These are phyloP conservation scores for Prunus yedoensis DNA, from an alignment of 331 rosid genomes.

Conservation along the genomic window DNA sequence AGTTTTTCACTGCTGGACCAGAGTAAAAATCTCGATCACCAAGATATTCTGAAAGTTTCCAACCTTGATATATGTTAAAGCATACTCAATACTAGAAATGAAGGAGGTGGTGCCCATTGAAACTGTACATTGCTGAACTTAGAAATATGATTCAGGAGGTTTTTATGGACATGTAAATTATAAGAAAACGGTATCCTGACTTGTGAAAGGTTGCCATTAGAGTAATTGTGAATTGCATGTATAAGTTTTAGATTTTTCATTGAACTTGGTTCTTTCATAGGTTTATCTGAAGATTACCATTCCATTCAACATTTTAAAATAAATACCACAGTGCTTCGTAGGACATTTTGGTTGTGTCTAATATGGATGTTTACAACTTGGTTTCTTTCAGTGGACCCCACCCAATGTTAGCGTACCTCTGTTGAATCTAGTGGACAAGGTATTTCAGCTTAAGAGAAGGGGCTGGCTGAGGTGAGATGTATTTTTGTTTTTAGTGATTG, in stretches of 20 bases:
- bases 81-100: neutral
- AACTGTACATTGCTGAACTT: neutral
- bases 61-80: neutral
- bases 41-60: neutral
- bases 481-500: neutral
- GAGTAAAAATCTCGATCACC: neutral
- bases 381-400: constrained; percentile 89
- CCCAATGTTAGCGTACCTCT: constrained; percentile 91
- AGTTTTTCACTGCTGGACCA: neutral
- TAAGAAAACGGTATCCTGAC: neutral
- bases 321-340: neutral
- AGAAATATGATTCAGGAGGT: neutral
- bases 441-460: constrained; percentile 95
- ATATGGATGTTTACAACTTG: constrained; percentile 4
- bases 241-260: neutral
- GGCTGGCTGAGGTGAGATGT: constrained; percentile 90
- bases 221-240: neutral
- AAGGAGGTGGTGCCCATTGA: neutral
- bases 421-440: constrained; percentile 90
- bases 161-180: neutral
- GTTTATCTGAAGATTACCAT: neutral
- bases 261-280: neutral
- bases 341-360: neutral
- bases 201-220: neutral
- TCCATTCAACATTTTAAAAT: neutral